Evolutionary conservation across 768 basidiomycete species (phyloP), one percentile per base, ranked within the genome.

Genomic region (Collybia sp.): DNA sequence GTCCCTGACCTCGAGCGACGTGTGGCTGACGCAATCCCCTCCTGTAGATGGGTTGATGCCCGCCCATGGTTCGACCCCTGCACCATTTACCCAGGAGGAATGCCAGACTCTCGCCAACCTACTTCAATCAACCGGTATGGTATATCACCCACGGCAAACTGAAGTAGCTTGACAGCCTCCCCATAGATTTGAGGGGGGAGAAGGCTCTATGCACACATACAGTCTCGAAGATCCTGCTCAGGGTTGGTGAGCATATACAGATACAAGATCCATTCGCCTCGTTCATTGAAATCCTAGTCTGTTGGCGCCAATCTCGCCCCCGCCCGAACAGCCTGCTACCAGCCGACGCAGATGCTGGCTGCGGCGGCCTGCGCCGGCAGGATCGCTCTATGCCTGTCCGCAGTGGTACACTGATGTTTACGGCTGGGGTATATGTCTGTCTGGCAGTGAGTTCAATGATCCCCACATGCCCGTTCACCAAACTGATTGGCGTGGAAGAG

Each of bases 31-130:
- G 42, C 46, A 9, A 13, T 32, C 31, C 19, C n/a, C 25, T 40
- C 17, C 25, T 25, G 8, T 45, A 84, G 88, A 91, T 56, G 83
- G 82, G 38, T 63, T 90, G 9, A 71, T 90, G 8, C 83, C 84
- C 1, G 73, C 82, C 11, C 68, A 80, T 11, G 71, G 71, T 34
- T 68, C 74, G 1, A 61, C 76, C 12, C 73, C 80, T 1, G 75
- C 86, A 0, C 86, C 88, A 0, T 91, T 92, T 8, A 25, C 25
- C 8, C 25, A 8, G 8, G 25, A 25, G 4, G 25, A 92, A 60
- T 91, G 88, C 53, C 80, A 84, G 43, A 85, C 88, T 51, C 71
- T 92, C 37, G 77, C 81, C 59, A 69, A 64, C 12, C 64, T 91
- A 11, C 70, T 92, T 35, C 63, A 68, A 20, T 73, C 72, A 5